Evolutionary conservation across 805 yeast genomes (phyloP), one percentile per base, ranked within the genome.

Genomic region (Starmerella riodocensis): DNA sequence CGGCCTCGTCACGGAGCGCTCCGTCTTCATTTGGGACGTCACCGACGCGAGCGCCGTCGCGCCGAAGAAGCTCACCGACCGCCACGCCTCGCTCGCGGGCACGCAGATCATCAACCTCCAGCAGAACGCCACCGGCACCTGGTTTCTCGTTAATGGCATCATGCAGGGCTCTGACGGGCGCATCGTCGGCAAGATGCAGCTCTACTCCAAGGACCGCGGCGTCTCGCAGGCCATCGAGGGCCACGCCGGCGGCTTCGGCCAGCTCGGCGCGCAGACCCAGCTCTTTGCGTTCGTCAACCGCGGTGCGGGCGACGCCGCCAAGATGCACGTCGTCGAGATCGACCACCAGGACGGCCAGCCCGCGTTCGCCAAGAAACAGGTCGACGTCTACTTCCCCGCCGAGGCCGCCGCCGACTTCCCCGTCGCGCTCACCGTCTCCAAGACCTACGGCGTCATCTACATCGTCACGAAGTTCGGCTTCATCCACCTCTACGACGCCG

Each of bases 401-500:
- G 98, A 93, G 64, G 94, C 94, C 34, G 69, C 81, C 29, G 81
- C 80, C 59, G 99, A 91, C 64, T 91, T 91, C 76, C 99, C 99
- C 45, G 85, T 91, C 50, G 73, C 94, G 37, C 73, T 86, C 46
- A 91, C 84, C 59, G 75, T 88, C 32, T 77, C 94, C 20, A 72
- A 80, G 63, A 71, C 73, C 56, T 91, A 76, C 54, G 97, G 97
- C 50, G 73, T 91, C 45, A 69, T 81, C 46, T 91, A 85, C 61
- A 70, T 91, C 50, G 71, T 91, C 58, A 91, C 98, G 45, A 93
- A 93, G 65, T 81, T 81, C 57, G 98, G 98, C 21, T 91, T 91
- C 65, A 85, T 91, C 54, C 97, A 91, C 61, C 66, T 91, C 54
- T 91, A 86, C 61, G 99, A 91, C 59, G 68, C 83, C 56, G 98